Percentiles rank a stretch among this genome's conserved stretches.
These are phyloP conservation scores for Oryza brachyantha DNA, from an alignment of 176 grass and related monocot species.

Conservation along the genomic window DNA sequence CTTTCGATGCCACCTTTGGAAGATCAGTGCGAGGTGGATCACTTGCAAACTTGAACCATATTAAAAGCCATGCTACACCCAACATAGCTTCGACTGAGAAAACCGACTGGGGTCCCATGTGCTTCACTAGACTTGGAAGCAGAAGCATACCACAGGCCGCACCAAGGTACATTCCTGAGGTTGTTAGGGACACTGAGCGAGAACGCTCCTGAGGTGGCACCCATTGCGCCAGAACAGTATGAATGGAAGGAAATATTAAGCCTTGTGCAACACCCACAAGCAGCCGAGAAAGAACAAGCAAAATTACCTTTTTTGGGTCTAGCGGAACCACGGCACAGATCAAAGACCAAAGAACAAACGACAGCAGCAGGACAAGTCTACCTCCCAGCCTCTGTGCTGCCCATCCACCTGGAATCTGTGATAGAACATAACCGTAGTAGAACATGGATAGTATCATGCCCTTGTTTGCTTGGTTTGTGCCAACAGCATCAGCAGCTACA, in stretches of 20 bases:
- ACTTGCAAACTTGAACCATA: constrained; percentile 53
- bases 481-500: constrained; percentile 32
- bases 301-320: constrained; percentile 39
- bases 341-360: constrained; percentile 57
- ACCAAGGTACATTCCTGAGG: constrained; percentile 67
- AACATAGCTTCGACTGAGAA: constrained; percentile 51
- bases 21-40: constrained; percentile 40
- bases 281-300: constrained; percentile 42
- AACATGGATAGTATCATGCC: constrained; percentile 63
- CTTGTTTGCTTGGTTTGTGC: constrained; percentile 53
- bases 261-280: constrained; percentile 60
- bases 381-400: constrained; percentile 57
- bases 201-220: constrained; percentile 62
- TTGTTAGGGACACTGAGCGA: constrained; percentile 57
- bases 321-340: constrained; percentile 57
- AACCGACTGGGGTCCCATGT: constrained; percentile 44
- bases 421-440: constrained; percentile 58
- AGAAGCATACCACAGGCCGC: constrained; percentile 58
- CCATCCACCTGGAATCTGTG: constrained; percentile 66
- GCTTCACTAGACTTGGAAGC: constrained; percentile 53
- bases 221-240: constrained; percentile 64
- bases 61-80: constrained; percentile 42
- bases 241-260: constrained; percentile 69
- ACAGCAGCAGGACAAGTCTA: constrained; percentile 49
- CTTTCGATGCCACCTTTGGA: constrained; percentile 40